Percentiles rank a stretch among this genome's conserved stretches.
Conservation (phyloP, 2,329 filamentous ascomycete species). For the Aureobasidium pullulans region DNA sequence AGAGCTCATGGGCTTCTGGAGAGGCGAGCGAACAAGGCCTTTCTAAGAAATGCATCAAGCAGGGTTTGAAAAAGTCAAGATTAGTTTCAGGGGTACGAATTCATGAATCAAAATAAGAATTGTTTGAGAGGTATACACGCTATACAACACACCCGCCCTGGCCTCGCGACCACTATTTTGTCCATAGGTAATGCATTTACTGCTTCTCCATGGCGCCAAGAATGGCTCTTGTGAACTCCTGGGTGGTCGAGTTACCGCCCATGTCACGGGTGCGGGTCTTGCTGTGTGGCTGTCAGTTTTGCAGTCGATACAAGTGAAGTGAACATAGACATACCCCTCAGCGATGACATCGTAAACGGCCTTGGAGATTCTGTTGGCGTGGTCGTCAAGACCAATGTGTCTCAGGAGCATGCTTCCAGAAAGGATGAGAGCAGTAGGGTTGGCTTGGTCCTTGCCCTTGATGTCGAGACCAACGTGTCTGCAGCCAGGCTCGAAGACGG, state of each 20-base stretch:
- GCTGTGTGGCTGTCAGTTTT: slow-evolving; percentile 44
- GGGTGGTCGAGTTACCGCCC: slow-evolving; percentile 82
- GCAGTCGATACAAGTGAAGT: background rate
- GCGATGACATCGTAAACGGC: slow-evolving; percentile 75
- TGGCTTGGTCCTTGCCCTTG: slow-evolving; percentile 98
- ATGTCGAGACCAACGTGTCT: slow-evolving; percentile 99
- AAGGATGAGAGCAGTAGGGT: slow-evolving; percentile 91
- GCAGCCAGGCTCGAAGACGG: slow-evolving; percentile 98
- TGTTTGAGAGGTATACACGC: slow-evolving; percentile 12
- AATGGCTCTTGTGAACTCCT: slow-evolving; percentile 92
- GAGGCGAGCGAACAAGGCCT: slow-evolving; percentile 48
- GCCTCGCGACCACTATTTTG: slow-evolving; percentile 4
- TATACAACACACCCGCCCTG: slow-evolving; percentile 10
- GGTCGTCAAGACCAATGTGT: slow-evolving; percentile 93
- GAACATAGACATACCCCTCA: slow-evolving; percentile 62
- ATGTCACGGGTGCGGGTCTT: slow-evolving; percentile 88
- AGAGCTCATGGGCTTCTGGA: slow-evolving; percentile 56
- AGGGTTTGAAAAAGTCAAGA: background rate
- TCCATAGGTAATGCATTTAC: slow-evolving; percentile 9
- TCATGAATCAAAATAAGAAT: slow-evolving; percentile 14
- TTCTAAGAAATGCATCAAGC: background rate
- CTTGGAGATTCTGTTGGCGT: slow-evolving; percentile 96
- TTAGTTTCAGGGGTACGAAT: background rate
- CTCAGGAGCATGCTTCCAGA: slow-evolving; percentile 95
- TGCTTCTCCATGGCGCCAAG: slow-evolving; percentile 80